Percentiles rank a stretch among this genome's conserved stretches.
phyloP scores from a whole-genome alignment of 805 yeast species.

The Starmera pachycereana region DNA sequence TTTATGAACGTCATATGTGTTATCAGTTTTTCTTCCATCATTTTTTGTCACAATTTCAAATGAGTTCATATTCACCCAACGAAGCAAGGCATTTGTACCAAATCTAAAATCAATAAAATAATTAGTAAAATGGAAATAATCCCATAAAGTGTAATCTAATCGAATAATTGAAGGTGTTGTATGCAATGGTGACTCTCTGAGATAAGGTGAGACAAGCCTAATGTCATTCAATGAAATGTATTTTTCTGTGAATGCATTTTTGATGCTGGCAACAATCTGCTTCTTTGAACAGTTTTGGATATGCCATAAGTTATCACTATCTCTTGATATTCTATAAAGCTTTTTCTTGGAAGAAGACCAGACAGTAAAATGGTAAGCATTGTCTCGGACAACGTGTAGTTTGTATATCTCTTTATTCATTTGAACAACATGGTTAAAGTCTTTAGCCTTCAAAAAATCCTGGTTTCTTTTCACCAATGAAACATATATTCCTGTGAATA shows the following conservation, averaged over 20 bases:
- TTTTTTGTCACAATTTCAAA: slow-evolving; percentile 11
- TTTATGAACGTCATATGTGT: slow-evolving; percentile 5
- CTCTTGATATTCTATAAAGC: slow-evolving; percentile 7
- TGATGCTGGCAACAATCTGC: slow-evolving; percentile 9
- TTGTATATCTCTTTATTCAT: background rate
- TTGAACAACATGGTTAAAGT: background rate
- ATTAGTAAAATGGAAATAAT: background rate
- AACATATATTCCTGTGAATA: too few relatives aligned
- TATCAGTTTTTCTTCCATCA: slow-evolving; percentile 1
- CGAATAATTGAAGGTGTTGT: slow-evolving; percentile 10
- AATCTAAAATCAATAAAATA: slow-evolving; percentile 7
- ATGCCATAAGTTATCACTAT: slow-evolving; percentile 9
- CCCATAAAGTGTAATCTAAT: background rate
- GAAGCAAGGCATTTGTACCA: slow-evolving; percentile 9
- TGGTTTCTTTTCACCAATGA: too few relatives aligned
- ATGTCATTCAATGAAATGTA: slow-evolving; percentile 8
- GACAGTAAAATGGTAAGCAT: background rate
- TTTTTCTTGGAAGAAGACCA: background rate
- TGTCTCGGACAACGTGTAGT: background rate
- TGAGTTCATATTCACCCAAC: slow-evolving; percentile 15
- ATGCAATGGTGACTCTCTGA: slow-evolving; percentile 8
- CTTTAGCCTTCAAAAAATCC: background rate
- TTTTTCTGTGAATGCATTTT: slow-evolving; percentile 8
- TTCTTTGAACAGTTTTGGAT: slow-evolving; percentile 4
- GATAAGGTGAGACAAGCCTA: background rate